Percentiles rank a stretch among this genome's conserved stretches.
Conservation (phyloP, 306 rosid species). For the Cicer yamashitae region DNA sequence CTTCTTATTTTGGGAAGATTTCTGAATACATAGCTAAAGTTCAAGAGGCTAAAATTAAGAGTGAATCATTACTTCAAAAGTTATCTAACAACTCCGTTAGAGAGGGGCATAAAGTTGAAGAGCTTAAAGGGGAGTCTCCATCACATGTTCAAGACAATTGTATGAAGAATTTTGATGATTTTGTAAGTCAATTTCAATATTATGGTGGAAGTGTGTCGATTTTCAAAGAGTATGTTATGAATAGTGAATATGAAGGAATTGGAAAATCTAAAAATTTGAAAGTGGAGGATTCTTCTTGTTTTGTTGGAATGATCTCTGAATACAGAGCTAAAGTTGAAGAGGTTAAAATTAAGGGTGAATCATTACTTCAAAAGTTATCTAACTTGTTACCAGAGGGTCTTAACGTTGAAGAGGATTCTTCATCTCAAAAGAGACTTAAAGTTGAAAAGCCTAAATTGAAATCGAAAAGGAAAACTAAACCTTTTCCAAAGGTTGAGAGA, state of each 20-base stretch:
- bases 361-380: not conserved
- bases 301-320: not conserved
- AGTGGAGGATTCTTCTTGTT: not conserved
- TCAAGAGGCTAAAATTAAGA: not conserved
- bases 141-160: too few relatives aligned
- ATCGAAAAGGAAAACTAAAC: not conserved
- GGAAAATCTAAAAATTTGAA: not conserved
- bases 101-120: not conserved
- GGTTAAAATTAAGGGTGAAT: not conserved
- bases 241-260: not conserved
- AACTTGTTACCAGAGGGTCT: not conserved
- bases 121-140: not conserved
- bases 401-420: not conserved
- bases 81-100: too few relatives aligned
- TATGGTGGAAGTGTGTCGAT: not conserved
- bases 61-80: not conserved
- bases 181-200: too few relatives aligned
- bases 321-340: not conserved
- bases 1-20: not conserved
- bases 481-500: constrained; percentile 52
- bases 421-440: not conserved
- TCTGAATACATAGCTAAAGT: not conserved
- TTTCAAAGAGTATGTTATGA: not conserved
- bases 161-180: too few relatives aligned
- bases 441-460: not conserved